These are phyloP conservation scores for Lodderomyces pseudojiufengensis DNA, from an alignment of 1,139 yeast species.

Conservation along the genomic window DNA sequence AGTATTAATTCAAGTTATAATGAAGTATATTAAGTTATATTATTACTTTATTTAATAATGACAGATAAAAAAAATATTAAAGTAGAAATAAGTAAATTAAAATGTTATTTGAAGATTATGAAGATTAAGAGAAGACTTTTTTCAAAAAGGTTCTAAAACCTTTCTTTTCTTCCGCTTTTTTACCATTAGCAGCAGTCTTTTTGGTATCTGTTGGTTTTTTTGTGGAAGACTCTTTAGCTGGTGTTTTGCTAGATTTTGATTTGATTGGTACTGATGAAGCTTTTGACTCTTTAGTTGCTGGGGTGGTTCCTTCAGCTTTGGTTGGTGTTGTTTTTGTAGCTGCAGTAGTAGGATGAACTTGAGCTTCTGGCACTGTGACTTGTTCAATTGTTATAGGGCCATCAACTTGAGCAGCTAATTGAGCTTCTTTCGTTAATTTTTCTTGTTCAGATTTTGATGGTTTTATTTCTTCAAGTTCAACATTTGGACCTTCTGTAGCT, in stretches of 20 bases:
- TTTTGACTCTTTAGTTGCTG: too few species aligned
- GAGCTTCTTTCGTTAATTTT: constrained; percentile 34
- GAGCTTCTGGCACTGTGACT: constrained; percentile 8
- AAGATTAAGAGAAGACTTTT: too few species aligned
- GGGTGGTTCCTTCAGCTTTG: constrained; percentile 8
- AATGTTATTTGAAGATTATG: background rate
- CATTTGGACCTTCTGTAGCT: constrained; percentile 37
- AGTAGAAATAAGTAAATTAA: background rate
- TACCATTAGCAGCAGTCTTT: constrained; percentile 4
- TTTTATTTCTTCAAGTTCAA: constrained; percentile 41
- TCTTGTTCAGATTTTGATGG: constrained; percentile 39
- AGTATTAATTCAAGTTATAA: too few species aligned
- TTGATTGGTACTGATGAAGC: background rate
- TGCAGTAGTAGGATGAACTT: background rate
- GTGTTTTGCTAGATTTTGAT: too few species aligned
- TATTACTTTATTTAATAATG: background rate
- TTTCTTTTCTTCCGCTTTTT: constrained; percentile 15
- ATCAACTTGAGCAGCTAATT: constrained; percentile 15
- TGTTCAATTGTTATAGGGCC: constrained; percentile 10
- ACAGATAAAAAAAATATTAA: background rate
- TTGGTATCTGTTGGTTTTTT: constrained; percentile 2
- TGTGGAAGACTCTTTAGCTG: background rate
- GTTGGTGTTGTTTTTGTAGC: constrained; percentile 1
- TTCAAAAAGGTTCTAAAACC: constrained; percentile 14
- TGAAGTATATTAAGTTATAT: background rate